A percentile compares a stretch with the other conserved stretches of the same genome.
Evolutionary conservation across 2,329 filamentous ascomycete genomes (phyloP).

Genomic region (Penicillium janthinellum): DNA sequence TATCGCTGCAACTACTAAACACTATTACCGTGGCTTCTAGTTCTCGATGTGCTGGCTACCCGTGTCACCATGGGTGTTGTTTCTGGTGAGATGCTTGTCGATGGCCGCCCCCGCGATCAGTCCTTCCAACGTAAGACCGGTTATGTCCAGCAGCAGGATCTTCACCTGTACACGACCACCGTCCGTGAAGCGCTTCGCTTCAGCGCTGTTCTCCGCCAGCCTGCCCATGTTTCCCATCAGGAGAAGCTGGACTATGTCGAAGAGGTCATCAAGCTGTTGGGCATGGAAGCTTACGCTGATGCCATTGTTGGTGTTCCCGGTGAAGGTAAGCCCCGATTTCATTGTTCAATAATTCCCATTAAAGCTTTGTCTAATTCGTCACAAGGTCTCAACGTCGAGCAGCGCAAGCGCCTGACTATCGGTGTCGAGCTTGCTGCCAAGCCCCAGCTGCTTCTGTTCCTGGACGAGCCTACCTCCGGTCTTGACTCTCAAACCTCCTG

Average conservation of each 20-base stretch:
- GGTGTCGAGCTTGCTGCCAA: conserved; percentile 95
- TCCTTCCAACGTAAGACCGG: conserved; percentile 92
- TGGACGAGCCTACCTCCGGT: conserved; percentile 94
- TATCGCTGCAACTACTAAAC: too few relatives aligned
- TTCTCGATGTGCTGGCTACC: conserved; percentile 82
- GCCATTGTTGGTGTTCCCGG: conserved; percentile 88
- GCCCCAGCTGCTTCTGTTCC: conserved; percentile 83
- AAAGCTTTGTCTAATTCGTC: background rate
- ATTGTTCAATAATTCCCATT: background rate
- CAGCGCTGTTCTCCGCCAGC: conserved; percentile 82
- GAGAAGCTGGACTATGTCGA: conserved; percentile 89
- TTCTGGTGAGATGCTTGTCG: conserved; percentile 81
- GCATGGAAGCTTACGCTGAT: conserved; percentile 88
- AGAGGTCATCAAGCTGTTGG: conserved; percentile 85
- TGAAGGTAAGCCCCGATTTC: conserved; percentile 53
- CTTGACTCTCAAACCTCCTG: conserved; percentile 91
- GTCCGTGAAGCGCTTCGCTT: conserved; percentile 88
- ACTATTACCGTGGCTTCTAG: too few relatives aligned
- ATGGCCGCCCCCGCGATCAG: conserved; percentile 70
- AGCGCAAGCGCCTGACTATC: conserved; percentile 79
- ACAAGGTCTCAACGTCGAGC: conserved; percentile 59
- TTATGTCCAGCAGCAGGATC: conserved; percentile 90
- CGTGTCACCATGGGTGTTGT: conserved; percentile 89
- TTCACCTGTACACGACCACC: conserved; percentile 80
- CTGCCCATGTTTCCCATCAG: conserved; percentile 66